These are phyloP conservation scores for Irpex sp. DNA, from an alignment of 1,284 basidiomycete genomes.

Conservation along the genomic window DNA sequence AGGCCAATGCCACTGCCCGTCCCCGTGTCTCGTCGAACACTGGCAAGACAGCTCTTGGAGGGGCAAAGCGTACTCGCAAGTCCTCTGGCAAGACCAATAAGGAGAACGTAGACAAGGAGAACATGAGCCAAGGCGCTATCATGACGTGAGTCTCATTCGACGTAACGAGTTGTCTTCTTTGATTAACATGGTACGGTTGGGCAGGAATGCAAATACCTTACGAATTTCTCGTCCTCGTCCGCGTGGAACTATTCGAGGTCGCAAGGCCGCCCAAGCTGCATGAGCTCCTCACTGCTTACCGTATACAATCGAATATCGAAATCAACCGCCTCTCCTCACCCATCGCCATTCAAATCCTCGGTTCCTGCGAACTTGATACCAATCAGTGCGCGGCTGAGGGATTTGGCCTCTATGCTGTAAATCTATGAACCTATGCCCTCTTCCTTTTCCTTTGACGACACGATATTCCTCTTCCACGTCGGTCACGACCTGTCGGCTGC, in stretches of 20 bases:
- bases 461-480: constrained; percentile 4
- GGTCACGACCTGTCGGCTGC: constrained; percentile 7
- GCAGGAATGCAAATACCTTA: constrained; percentile 56
- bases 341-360: neutral
- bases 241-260: constrained; percentile 48
- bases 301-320: neutral
- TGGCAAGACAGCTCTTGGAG: constrained; percentile 54
- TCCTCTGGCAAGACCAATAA: constrained; percentile 28
- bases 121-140: constrained; percentile 36
- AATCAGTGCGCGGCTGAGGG: constrained; percentile 2
- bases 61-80: constrained; percentile 49
- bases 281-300: constrained; percentile 3
- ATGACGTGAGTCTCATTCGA: constrained; percentile 48
- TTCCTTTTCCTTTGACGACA: constrained; percentile 10
- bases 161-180: neutral
- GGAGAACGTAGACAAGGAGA: constrained; percentile 21
- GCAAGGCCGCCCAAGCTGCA: constrained; percentile 16
- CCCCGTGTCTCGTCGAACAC: constrained; percentile 52
- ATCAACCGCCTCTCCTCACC: neutral
- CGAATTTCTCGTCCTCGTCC: constrained; percentile 67
- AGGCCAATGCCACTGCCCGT: constrained; percentile 35
- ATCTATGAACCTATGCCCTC: constrained; percentile 19
- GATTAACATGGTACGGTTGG: neutral
- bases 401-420: constrained; percentile 20
- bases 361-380: neutral